Percentiles rank a stretch among this genome's conserved stretches.
Evolutionary conservation across 768 basidiomycete genomes (phyloP).

Genomic region (Russula emetica): DNA sequence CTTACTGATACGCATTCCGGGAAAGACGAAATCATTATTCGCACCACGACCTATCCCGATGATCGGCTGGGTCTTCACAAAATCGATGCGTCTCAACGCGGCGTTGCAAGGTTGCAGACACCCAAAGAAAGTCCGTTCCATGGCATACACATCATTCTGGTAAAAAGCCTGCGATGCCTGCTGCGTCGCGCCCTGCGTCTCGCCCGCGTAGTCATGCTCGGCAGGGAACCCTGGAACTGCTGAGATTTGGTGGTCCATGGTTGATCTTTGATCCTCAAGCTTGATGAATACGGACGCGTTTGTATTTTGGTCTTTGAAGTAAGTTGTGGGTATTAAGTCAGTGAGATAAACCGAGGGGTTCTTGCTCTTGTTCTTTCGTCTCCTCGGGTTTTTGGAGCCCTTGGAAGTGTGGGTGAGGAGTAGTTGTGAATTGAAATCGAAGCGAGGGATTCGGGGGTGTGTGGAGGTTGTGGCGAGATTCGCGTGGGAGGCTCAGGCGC

Average conservation of each 20-base stretch:
- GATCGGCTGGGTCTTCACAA: conserved; percentile 13
- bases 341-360: background rate
- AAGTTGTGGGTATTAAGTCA: background rate
- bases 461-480: conserved; percentile 12
- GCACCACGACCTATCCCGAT: conserved; percentile 21
- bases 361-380: background rate
- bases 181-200: conserved; percentile 25
- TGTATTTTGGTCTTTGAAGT: background rate
- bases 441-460: background rate
- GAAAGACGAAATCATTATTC: conserved; percentile 50
- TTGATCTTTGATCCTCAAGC: background rate
- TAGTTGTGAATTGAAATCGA: background rate
- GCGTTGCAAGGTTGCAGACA: conserved; percentile 20
- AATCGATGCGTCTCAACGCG: conserved; percentile 20
- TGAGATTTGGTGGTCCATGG: background rate
- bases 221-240: background rate
- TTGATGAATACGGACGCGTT: background rate
- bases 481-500: background rate
- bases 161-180: conserved; percentile 19
- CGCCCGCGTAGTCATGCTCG: conserved; percentile 13
- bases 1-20: conserved; percentile 72
- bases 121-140: conserved; percentile 23
- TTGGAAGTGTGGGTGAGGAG: background rate
- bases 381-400: background rate
- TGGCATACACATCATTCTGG: conserved; percentile 1